Evolutionary conservation across 192 early-diverging fungal genomes (phyloP).

Genomic region (Coemansia guatemalensis): DNA sequence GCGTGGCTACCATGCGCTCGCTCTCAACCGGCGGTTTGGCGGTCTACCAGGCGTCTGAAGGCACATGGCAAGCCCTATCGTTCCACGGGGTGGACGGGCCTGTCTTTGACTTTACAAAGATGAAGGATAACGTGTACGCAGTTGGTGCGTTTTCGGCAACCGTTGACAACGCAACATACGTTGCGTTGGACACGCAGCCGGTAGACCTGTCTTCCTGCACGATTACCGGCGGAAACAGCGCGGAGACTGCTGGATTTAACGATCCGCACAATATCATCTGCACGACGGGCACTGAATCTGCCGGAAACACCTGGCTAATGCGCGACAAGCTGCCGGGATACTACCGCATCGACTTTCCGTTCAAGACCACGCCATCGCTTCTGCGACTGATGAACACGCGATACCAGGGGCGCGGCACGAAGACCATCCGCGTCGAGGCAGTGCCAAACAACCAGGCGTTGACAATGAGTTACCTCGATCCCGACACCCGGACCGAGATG

Average conservation of each 20-base stretch:
- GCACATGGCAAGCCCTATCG: slow-evolving; percentile 58
- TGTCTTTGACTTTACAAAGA: slow-evolving; percentile 59
- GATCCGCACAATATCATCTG: slow-evolving; percentile 58
- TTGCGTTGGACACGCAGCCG: slow-evolving; percentile 53
- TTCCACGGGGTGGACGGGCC: slow-evolving; percentile 71
- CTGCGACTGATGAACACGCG: slow-evolving; percentile 67
- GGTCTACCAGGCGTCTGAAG: slow-evolving; percentile 28
- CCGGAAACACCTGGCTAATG: slow-evolving; percentile 66
- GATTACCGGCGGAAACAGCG: slow-evolving; percentile 58
- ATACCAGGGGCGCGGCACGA: slow-evolving; percentile 60
- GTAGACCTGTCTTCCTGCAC: slow-evolving; percentile 49
- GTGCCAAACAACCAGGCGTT: slow-evolving; percentile 56
- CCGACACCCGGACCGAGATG: slow-evolving; percentile 34
- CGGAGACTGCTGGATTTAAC: slow-evolving; percentile 27
- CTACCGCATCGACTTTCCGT: slow-evolving; percentile 61
- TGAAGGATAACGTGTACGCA: slow-evolving; percentile 59
- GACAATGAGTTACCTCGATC: slow-evolving; percentile 66
- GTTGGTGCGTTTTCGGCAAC: slow-evolving; percentile 70
- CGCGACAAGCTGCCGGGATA: slow-evolving; percentile 67
- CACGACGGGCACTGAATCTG: slow-evolving; percentile 19
- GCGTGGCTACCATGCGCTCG: slow-evolving; percentile 34
- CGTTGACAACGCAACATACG: slow-evolving; percentile 58
- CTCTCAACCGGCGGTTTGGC: slow-evolving; percentile 33
- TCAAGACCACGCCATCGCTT: slow-evolving; percentile 59
- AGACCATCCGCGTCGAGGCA: slow-evolving; percentile 65